Evolutionary conservation across 1,139 yeast species (phyloP).

Genomic region (Meyerozyma guilliermondii): DNA sequence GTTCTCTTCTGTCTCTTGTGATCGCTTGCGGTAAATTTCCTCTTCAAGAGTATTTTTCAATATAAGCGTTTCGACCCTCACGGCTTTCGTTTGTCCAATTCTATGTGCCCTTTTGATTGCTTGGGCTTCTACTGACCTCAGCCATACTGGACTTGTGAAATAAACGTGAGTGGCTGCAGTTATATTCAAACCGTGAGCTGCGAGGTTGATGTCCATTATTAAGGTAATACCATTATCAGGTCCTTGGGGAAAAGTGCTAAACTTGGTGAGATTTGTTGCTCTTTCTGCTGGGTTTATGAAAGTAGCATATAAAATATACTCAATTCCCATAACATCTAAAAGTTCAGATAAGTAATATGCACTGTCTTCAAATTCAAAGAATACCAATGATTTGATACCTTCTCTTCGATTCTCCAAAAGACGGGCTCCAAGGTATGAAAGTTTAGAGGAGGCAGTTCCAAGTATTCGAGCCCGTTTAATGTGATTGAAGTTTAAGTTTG

Average conservation of each 20-base stretch:
- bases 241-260: slow-evolving; percentile 33
- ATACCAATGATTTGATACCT: slow-evolving; percentile 52
- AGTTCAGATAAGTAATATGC: slow-evolving; percentile 65
- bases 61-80: slow-evolving; percentile 61
- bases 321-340: slow-evolving; percentile 54
- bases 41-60: slow-evolving; percentile 61
- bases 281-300: slow-evolving; percentile 48
- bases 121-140: slow-evolving; percentile 62
- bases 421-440: slow-evolving; percentile 53
- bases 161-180: slow-evolving; percentile 65
- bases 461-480: slow-evolving; percentile 34
- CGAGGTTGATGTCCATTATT: slow-evolving; percentile 63
- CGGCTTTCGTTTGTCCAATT: slow-evolving; percentile 57
- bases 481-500: not conserved
- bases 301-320: slow-evolving; percentile 60
- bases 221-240: slow-evolving; percentile 45
- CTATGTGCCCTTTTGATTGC: slow-evolving; percentile 72
- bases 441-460: slow-evolving; percentile 59
- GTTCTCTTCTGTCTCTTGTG: slow-evolving; percentile 11
- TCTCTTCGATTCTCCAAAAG: slow-evolving; percentile 45
- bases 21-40: slow-evolving; percentile 48
- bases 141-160: slow-evolving; percentile 69
- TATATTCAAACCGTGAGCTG: slow-evolving; percentile 67
- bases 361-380: slow-evolving; percentile 67
- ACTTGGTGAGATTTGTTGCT: slow-evolving; percentile 48